phyloP scores from a whole-genome alignment of 495 filamentous ascomycete species.

The Tuber magnatum region DNA sequence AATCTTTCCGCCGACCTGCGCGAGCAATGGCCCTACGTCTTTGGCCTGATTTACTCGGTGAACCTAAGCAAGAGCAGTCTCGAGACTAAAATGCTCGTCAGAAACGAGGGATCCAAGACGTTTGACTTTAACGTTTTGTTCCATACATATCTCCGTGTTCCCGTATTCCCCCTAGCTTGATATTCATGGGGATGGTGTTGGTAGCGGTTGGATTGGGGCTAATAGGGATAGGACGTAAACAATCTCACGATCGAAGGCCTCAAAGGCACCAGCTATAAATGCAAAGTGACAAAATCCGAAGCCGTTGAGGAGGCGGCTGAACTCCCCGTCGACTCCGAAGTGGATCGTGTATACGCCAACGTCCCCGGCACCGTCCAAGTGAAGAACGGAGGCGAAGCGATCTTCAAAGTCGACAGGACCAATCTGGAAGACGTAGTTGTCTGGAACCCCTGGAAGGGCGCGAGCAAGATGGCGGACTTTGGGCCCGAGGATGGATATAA shows the following conservation, averaged over 20 bases:
- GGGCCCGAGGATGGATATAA: conserved; percentile 79
- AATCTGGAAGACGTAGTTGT: conserved; percentile 80
- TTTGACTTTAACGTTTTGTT: conserved; percentile 88
- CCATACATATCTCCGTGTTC: conserved; percentile 80
- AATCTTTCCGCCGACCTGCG: conserved; percentile 59
- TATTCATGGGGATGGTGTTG: not conserved
- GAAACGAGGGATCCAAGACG: conserved; percentile 70
- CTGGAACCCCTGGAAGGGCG: conserved; percentile 94
- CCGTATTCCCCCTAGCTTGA: conserved; percentile 48
- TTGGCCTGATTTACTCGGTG: conserved; percentile 87
- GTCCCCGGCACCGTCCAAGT: conserved; percentile 49
- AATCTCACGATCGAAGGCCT: conserved; percentile 64
- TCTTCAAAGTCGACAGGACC: conserved; percentile 68
- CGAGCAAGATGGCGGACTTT: conserved; percentile 81
- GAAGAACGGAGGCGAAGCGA: conserved; percentile 52
- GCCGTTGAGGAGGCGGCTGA: conserved; percentile 52
- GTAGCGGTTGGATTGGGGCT: conserved; percentile 5
- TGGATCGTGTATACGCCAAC: conserved; percentile 67
- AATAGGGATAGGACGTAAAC: conserved; percentile 59
- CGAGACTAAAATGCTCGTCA: conserved; percentile 75
- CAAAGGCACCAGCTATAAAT: conserved; percentile 62
- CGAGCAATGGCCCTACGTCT: conserved; percentile 70
- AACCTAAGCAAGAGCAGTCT: conserved; percentile 67
- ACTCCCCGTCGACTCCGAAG: conserved; percentile 61
- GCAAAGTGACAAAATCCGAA: conserved; percentile 63